phyloP scores from a whole-genome alignment of 768 basidiomycete genomes.

The Leucosporidium creatinivorum region DNA sequence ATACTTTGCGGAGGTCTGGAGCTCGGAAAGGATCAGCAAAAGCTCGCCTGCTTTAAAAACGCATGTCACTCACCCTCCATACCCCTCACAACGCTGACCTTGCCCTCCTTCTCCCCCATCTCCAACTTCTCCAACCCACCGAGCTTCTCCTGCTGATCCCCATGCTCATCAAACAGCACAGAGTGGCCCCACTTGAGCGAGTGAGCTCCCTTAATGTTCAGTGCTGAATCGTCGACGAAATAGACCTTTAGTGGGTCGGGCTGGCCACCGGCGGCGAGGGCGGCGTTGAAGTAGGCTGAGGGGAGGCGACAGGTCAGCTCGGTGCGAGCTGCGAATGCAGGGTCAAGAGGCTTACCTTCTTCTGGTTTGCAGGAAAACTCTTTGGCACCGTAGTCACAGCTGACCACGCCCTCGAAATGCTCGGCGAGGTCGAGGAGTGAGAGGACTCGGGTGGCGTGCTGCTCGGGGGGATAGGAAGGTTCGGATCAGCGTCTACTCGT shows the following conservation, averaged over 20 bases:
- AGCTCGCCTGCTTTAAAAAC: too few species aligned
- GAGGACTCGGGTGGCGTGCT: slow-evolving; percentile 32
- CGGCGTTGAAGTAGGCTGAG: slow-evolving; percentile 24
- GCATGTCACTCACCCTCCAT: slow-evolving; percentile 14
- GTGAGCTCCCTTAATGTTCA: slow-evolving; percentile 31
- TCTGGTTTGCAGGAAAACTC: slow-evolving; percentile 34
- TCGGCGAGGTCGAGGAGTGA: slow-evolving; percentile 24
- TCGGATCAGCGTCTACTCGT: not conserved
- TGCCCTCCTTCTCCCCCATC: not conserved
- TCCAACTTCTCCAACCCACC: slow-evolving; percentile 10
- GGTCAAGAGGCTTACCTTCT: not conserved
- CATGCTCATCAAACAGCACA: slow-evolving; percentile 29
- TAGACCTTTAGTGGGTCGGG: slow-evolving; percentile 17
- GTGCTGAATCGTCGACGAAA: slow-evolving; percentile 35
- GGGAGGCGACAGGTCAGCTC: not conserved
- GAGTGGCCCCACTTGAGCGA: slow-evolving; percentile 29
- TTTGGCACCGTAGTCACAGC: slow-evolving; percentile 34
- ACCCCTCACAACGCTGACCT: slow-evolving; percentile 20
- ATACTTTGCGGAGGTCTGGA: too few species aligned
- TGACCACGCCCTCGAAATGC: slow-evolving; percentile 36
- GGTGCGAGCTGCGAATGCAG: not conserved
- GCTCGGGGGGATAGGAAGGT: not conserved
- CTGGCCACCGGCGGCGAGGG: slow-evolving; percentile 10
- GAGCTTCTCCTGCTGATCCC: slow-evolving; percentile 12
- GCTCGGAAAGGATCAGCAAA: too few species aligned